These are phyloP conservation scores for Aspergillus japonicus DNA, from an alignment of 2,329 filamentous ascomycete genomes.

Conservation along the genomic window DNA sequence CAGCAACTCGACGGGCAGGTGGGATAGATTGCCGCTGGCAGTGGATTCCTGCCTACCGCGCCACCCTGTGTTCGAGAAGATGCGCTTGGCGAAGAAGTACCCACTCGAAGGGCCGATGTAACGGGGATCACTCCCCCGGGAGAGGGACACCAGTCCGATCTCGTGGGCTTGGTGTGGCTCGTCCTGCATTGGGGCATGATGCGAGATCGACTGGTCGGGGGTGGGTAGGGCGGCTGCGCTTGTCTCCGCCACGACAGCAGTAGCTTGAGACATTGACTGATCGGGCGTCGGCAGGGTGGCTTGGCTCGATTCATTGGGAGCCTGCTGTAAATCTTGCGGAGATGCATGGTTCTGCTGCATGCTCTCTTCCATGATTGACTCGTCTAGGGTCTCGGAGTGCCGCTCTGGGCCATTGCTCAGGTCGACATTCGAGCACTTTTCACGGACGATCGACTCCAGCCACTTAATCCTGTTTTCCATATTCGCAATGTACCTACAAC, in stretches of 20 bases:
- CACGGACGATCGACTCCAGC: constrained; percentile 48
- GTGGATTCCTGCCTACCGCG: constrained; percentile 15
- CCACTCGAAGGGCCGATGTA: constrained; percentile 59
- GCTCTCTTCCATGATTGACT: background rate
- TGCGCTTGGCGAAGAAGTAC: constrained; percentile 53
- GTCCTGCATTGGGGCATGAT: background rate
- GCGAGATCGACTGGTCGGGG: background rate
- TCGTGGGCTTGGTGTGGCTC: constrained; percentile 44
- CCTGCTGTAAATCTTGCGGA: background rate
- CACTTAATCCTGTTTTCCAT: constrained; percentile 47
- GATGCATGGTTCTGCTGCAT: background rate
- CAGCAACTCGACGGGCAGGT: constrained; percentile 27
- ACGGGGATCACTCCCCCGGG: constrained; percentile 47
- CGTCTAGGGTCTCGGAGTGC: background rate
- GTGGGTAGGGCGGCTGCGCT: background rate
- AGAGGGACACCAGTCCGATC: constrained; percentile 54
- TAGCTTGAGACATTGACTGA: background rate
- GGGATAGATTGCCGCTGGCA: constrained; percentile 12
- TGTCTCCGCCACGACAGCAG: background rate
- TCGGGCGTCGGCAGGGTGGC: background rate
- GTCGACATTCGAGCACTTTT: constrained; percentile 46
- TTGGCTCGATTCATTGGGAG: background rate
- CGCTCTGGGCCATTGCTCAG: constrained; percentile 28
- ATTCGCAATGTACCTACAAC: constrained; percentile 35
- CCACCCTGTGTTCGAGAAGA: constrained; percentile 44